A percentile compares a stretch with the other conserved stretches of the same genome.
Evolutionary conservation across 257 asterid species (phyloP).

Genomic region (Solanum ahanhuiri): DNA sequence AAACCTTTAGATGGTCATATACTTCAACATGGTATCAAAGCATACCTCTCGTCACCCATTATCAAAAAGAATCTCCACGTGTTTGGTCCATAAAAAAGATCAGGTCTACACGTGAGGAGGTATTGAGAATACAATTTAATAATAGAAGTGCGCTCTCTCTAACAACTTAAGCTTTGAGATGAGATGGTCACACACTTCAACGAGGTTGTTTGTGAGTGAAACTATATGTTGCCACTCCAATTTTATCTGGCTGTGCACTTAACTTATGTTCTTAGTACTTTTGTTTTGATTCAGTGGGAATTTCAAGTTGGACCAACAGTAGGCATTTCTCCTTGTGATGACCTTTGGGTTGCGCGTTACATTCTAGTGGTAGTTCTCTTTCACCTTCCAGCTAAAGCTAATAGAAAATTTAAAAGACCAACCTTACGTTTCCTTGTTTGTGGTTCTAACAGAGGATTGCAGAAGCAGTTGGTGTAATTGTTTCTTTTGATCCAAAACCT

Average conservation of each 20-base stretch:
- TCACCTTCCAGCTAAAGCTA: not conserved
- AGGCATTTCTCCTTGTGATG: conserved; percentile 76
- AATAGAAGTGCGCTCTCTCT: too few species aligned
- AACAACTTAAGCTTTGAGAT: too few species aligned
- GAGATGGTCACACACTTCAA: too few species aligned
- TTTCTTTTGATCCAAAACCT: conserved; percentile 87
- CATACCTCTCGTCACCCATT: too few species aligned
- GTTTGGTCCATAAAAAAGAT: too few species aligned
- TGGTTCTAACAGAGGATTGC: conserved; percentile 58
- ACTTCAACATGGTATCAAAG: too few species aligned
- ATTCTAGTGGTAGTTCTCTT: conserved; percentile 52
- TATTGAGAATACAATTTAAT: too few species aligned
- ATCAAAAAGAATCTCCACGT: too few species aligned
- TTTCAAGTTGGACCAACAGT: conserved; percentile 90
- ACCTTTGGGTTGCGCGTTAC: conserved; percentile 86
- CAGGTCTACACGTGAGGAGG: too few species aligned
- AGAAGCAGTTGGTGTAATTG: conserved; percentile 69
- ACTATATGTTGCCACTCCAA: too few species aligned
- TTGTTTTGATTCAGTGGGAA: conserved; percentile 50
- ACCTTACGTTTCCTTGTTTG: not conserved
- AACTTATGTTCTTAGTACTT: not conserved
- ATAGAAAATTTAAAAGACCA: not conserved
- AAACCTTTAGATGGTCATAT: not conserved
- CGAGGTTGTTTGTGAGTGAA: too few species aligned
- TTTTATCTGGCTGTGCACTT: not conserved